Base-by-base conservation (phyloP, 2,329 filamentous ascomycete species). In the Thelonectria blattea region DNA sequence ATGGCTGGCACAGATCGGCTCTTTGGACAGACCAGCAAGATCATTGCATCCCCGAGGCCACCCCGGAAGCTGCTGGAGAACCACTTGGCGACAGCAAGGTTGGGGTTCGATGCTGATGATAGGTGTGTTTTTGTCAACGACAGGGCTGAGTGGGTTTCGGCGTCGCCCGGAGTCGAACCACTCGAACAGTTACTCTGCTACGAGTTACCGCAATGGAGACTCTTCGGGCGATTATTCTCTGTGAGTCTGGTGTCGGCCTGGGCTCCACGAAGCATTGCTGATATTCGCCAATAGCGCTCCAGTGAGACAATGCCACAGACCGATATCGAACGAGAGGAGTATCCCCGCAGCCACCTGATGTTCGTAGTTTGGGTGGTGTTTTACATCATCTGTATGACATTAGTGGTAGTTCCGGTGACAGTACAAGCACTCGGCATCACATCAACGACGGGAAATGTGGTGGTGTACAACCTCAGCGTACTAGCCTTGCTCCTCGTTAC, bases 341-440 rank as follows among this genome's bases (percentile, higher is more conserved):
- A 58, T 24, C 7, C 60, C 6, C 24, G 1, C 20, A 14, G 12
- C 15, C 18, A 7, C 37, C 58, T 30, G 15, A 20, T 30, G 17
- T 34, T 18, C 15, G 14, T 48, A 5, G 6, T 56, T 11, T 6
- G 12, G 12, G 48, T 48, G 3, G 9, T 53, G 17, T 42, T 30
- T 20, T 50, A 52, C 45, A n/a, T 58, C 43, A 9, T 42, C 6
- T 15, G 59, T 18, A 52, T 48, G 14, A 27, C 42, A 2, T 42
- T 62, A n/a, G 52, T 56, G 3, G 60, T 56, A 10, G 43, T 53
- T 8, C 60, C 60, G 3, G 60, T 62, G 1, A 22, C 46, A 2
- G 17, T 62, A 2, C 52, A 59, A 14, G 48, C 60, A 9, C 27
- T 62, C 15, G 37, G 32, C 14, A 34, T 62, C 3, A 41, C 52